phyloP scores from a whole-genome alignment of 148 eudicot genomes.

The Rhododendron molle region DNA sequence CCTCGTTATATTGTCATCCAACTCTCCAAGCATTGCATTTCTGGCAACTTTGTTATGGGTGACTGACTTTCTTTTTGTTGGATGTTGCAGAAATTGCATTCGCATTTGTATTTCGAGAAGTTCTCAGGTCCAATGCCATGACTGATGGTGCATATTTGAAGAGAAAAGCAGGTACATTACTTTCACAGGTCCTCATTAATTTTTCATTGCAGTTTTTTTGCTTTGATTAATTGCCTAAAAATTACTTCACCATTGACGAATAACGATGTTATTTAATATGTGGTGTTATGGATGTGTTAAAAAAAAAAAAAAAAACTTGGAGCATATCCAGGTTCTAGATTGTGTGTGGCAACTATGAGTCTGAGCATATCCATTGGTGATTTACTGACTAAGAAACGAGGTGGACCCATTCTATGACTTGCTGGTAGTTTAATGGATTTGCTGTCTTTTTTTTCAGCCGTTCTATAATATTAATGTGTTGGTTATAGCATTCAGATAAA shows the following conservation, averaged over 20 bases:
- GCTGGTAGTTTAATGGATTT: not conserved
- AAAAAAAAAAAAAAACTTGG: not conserved
- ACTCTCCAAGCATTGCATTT: not conserved
- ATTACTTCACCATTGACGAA: not conserved
- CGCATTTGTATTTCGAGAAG: constrained; percentile 89
- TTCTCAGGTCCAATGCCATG: constrained; percentile 36
- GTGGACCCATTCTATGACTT: not conserved
- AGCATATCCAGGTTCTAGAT: not conserved
- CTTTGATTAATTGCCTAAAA: not conserved
- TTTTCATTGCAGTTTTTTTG: not conserved
- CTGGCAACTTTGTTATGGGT: not conserved
- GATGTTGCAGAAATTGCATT: constrained; percentile 62
- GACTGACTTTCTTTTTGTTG: constrained; percentile 17
- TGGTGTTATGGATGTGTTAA: not conserved
- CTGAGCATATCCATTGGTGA: not conserved
- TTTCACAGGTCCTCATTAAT: not conserved
- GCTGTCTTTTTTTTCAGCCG: not conserved
- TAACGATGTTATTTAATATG: not conserved
- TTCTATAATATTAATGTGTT: not conserved
- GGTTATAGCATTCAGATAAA: not conserved
- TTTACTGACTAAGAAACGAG: not conserved
- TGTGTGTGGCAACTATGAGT: not conserved
- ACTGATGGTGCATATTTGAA: constrained; percentile 46
- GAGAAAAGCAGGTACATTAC: constrained; percentile 76
- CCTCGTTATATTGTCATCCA: not conserved